phyloP scores from a whole-genome alignment of 768 basidiomycete genomes.

The Nidularia pulvinata region DNA sequence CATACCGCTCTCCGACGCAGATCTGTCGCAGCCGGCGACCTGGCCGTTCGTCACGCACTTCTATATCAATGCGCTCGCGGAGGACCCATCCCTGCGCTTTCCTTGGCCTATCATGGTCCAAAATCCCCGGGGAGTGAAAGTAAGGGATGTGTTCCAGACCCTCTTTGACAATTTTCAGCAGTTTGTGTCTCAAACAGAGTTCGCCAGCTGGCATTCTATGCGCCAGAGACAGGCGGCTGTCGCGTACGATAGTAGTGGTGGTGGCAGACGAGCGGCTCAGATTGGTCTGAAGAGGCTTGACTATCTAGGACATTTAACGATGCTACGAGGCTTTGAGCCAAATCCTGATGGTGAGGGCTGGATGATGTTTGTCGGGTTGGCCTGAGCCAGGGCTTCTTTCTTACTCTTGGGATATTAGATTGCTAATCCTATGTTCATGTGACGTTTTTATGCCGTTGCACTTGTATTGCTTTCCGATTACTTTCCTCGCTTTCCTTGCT shows the following conservation, averaged over 20 bases:
- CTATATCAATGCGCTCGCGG: conserved; percentile 52
- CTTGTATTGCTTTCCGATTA: neutral
- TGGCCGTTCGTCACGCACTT: conserved; percentile 58
- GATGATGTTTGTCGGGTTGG: conserved; percentile 23
- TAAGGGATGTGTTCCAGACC: conserved; percentile 47
- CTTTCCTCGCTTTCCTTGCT: neutral
- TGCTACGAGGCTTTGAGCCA: conserved; percentile 55
- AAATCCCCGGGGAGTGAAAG: conserved; percentile 45
- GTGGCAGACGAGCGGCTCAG: neutral
- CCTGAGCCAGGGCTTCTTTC: neutral
- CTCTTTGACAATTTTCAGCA: conserved; percentile 44
- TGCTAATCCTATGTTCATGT: neutral
- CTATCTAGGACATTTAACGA: conserved; percentile 44
- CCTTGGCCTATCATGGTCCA: conserved; percentile 56
- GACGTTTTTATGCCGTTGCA: neutral
- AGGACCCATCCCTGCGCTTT: conserved; percentile 44
- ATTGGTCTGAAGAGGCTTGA: conserved; percentile 37
- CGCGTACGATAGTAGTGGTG: conserved; percentile 20
- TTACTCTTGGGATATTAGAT: neutral
- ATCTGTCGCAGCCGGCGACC: conserved; percentile 62
- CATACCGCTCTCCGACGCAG: conserved; percentile 28
- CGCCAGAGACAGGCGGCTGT: conserved; percentile 26
- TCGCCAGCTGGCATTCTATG: conserved; percentile 26
- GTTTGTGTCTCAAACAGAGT: conserved; percentile 30
- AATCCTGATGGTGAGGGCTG: conserved; percentile 45